Base-by-base conservation (phyloP, 768 basidiomycete genomes). In the Suillus tomentosus region DNA sequence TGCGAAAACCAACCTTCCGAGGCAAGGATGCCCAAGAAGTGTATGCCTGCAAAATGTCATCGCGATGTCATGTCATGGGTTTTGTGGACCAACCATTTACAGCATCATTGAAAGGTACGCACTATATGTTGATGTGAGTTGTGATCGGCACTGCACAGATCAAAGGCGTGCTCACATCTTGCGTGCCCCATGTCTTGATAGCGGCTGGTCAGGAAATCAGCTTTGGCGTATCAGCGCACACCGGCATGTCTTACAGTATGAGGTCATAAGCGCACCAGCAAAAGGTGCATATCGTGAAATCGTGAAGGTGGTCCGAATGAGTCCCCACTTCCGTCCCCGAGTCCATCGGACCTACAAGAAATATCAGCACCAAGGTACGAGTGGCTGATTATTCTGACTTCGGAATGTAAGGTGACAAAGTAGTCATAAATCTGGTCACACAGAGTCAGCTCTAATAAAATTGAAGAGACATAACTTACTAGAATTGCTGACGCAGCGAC, bases 291-390 rank as follows among this genome's bases (percentile, higher is more conserved):
- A 63, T 34, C 63, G 59, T 42, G 63, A 64, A 22, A 61, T 14
- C n/a, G 45, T 36, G 13, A 64, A 64, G 22, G 39, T 8, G n/a
- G 8, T 39, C 5, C 63, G 60, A 19, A 50, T 40, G 19, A 64
- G n/a, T 14, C 48, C 58, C 63, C 63, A 64, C 45, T 60, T 64
- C 43, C 45, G 45, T 50, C 57, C 58, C 63, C 59, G 50, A 31
- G 40, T 59, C 56, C 66, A 57, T 61, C 67, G 60, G 8, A 74
- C 69, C 72, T 74, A n/a, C 19, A 3, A 34, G 2, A 34, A 34
- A 19, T 11, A 34, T 54, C 31, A 54, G 31, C 53, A 19, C 19
- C 5, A 31, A n/a, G 31, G 17, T n/a, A 34, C 19, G 10, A 17
- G 31, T 8, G 31, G 19, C 19, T 19, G 17, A n/a, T 34, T 34